phyloP scores from a whole-genome alignment of 306 rosid genomes.

The Cicer cuneatum region DNA sequence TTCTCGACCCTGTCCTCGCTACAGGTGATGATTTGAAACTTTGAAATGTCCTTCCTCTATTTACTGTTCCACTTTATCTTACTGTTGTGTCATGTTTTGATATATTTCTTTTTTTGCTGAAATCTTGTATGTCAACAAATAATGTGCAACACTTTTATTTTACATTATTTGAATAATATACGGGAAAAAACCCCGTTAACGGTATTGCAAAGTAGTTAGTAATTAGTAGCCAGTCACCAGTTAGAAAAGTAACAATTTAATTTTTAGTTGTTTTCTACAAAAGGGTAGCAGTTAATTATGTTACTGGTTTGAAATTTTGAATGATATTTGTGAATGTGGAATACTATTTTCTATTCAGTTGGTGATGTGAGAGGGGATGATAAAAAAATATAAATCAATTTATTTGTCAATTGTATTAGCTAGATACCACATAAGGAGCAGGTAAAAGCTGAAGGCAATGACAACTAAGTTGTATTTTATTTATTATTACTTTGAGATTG shows the following conservation, averaged over 20 bases:
- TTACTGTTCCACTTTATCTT: constrained; percentile 18
- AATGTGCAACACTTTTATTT: constrained; percentile 3
- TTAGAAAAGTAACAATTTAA: not conserved
- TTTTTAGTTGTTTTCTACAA: not conserved
- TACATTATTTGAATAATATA: constrained; percentile 14
- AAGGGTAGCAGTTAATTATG: not conserved
- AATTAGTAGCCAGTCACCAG: not conserved
- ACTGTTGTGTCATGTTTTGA: constrained; percentile 18
- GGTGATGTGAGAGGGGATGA: constrained; percentile 9
- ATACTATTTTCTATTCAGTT: constrained; percentile 12
- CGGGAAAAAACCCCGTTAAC: constrained; percentile 1
- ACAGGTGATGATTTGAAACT: constrained; percentile 66
- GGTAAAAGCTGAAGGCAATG: constrained; percentile 20
- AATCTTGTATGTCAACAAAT: not conserved
- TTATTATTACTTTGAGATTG: not conserved
- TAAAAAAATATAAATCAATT: constrained; percentile 10
- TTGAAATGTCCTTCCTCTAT: constrained; percentile 36
- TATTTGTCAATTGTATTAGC: constrained; percentile 20
- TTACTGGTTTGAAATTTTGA: constrained; percentile 23
- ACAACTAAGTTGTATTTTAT: not conserved
- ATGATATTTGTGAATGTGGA: constrained; percentile 8
- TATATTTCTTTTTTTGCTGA: constrained; percentile 2
- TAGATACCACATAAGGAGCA: constrained; percentile 1
- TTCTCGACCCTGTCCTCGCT: constrained; percentile 97
- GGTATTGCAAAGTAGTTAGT: constrained; percentile 18